A percentile compares a stretch with the other conserved stretches of the same genome.
Evolutionary conservation across 495 filamentous ascomycete genomes (phyloP).

Genomic region (Penicillium cinerascens): DNA sequence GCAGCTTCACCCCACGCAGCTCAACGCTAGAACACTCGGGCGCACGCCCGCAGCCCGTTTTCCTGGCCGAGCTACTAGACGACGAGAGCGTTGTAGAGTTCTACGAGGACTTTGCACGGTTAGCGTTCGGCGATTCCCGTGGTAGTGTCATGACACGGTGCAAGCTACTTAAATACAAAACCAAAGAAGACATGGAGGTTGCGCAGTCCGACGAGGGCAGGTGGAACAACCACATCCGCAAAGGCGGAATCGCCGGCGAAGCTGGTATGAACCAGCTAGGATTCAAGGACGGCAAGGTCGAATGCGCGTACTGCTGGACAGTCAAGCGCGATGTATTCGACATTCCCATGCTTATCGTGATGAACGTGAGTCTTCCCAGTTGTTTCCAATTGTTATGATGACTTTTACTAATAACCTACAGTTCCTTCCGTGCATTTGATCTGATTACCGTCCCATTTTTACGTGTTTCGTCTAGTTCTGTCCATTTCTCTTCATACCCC

Average conservation of each 20-base stretch:
- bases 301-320: conserved; percentile 94
- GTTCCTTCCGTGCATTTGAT: conserved; percentile 50
- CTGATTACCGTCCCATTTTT: conserved; percentile 1
- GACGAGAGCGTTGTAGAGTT: conserved; percentile 91
- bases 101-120: conserved; percentile 89
- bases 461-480: conserved; percentile 2
- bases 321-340: conserved; percentile 96
- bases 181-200: conserved; percentile 58
- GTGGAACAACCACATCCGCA: conserved; percentile 45
- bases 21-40: conserved; percentile 23
- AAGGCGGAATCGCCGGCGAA: conserved; percentile 66
- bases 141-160: conserved; percentile 79
- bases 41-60: conserved; percentile 66
- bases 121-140: conserved; percentile 85
- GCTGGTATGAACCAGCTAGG: conserved; percentile 70
- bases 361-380: conserved; percentile 69
- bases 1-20: conserved; percentile 50
- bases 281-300: conserved; percentile 84
- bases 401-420: conserved; percentile 16
- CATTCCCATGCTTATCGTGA: conserved; percentile 96
- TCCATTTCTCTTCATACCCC: conserved; percentile 20
- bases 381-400: neutral
- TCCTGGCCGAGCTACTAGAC: conserved; percentile 87
- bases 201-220: conserved; percentile 42
- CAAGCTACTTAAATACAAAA: conserved; percentile 86